Evolutionary conservation across 208 protist species (phyloP).

Genomic region (Acanthamoeba castellanii): DNA sequence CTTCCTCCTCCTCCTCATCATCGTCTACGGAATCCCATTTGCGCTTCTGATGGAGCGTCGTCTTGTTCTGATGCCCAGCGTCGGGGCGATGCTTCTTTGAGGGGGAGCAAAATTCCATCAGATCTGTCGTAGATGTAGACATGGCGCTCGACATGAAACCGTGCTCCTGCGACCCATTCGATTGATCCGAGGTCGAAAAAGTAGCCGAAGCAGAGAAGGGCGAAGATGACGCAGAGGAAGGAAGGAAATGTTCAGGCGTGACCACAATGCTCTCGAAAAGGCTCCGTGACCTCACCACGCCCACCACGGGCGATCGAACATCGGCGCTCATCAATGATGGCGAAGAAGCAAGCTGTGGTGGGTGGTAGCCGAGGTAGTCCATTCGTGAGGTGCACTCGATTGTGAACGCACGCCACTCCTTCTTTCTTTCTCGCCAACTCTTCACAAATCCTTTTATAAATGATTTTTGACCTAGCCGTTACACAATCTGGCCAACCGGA

Average conservation of each 20-base stretch:
- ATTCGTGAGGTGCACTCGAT: background rate
- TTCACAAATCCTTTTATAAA: too few relatives aligned
- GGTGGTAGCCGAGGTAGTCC: background rate
- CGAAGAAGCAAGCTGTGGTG: background rate
- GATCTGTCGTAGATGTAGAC: background rate
- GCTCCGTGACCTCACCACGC: slow-evolving; percentile 16
- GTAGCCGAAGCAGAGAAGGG: background rate
- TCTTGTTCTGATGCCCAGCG: background rate
- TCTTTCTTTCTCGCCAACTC: background rate
- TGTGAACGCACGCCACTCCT: background rate
- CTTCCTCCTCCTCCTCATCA: background rate
- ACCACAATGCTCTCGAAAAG: slow-evolving; percentile 5
- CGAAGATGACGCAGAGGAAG: background rate
- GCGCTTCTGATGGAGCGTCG: background rate
- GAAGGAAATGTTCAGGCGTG: background rate
- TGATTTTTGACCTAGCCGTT: background rate
- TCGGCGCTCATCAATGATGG: background rate
- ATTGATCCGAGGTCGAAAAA: background rate
- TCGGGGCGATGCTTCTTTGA: background rate
- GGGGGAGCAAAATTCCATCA: slow-evolving; percentile 59
- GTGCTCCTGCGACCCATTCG: background rate
- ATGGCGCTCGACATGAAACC: background rate
- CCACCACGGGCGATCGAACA: background rate
- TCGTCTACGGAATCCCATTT: slow-evolving; percentile 44
- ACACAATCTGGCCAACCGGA: background rate